Evolutionary conservation across 2,329 filamentous ascomycete species (phyloP), one percentile per base, ranked within the genome.

Genomic region (Neofusicoccum parvum): DNA sequence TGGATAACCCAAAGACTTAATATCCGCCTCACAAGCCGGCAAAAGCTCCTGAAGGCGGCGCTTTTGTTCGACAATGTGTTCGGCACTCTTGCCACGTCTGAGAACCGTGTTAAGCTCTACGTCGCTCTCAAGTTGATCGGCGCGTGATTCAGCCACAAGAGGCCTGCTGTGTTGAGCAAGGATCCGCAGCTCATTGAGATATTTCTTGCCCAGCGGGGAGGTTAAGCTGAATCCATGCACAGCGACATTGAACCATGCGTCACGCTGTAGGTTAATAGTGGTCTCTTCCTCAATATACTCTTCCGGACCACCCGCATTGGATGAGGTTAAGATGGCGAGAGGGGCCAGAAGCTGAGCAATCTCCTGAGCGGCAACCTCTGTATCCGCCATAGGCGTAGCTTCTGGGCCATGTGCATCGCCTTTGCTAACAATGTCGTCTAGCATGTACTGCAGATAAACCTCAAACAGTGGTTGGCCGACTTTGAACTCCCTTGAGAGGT

Each of bases 181-280:
- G 41, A 92, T 83, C 27, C 91, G 88, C 20, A 99, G 83, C 74
- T 97, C 93, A 65, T 90, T 85, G 58, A 88, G 79, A 71, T 96
- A 88, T 69, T 87, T 86, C 74, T 89, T 90, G 17, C 90, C 91
- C 64, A 91, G 86, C 15, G 89, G 86, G 0, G 92, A 94, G 15
- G 86, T 86, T 11, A 90, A 84, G 10, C 89, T 90, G 75, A 98
- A 96, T 4, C 94, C 95, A 76, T 99, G 95, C 0, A 97, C 91
- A 23, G 94, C 92, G 68, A 98, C 92, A 73, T 99, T 99, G 80
- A 97, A 98, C 95, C 95, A 99, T 5, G 92, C 92, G 82, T 99
- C 94, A 62, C 94, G 89, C 70, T 95, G 86, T 65, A 96, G 80
- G 32, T 87, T 86, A 67, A 91, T 86, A 7, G 88, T 87, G 5